These are phyloP conservation scores for Mucor irregularis DNA, from an alignment of 371 early-diverging fungal genomes.

Conservation along the genomic window DNA sequence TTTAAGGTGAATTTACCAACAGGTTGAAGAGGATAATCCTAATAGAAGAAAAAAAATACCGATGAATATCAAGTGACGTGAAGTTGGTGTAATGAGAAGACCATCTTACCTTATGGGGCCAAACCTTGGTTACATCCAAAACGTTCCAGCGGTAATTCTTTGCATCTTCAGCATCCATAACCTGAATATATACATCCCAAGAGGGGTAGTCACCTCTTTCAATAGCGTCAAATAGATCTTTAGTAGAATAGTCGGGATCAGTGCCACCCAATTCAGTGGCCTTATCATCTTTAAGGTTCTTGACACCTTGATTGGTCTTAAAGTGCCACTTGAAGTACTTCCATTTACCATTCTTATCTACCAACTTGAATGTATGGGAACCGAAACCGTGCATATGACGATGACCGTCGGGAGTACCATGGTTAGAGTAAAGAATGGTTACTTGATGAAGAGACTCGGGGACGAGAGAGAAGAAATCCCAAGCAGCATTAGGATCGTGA, in stretches of 20 bases:
- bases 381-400: slow-evolving; percentile 79
- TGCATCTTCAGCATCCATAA: slow-evolving; percentile 72
- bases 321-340: slow-evolving; percentile 86
- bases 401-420: slow-evolving; percentile 79
- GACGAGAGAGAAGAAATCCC: slow-evolving; percentile 78
- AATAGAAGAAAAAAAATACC: slow-evolving; percentile 32
- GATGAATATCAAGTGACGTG: too few species aligned
- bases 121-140: slow-evolving; percentile 85
- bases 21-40: slow-evolving; percentile 67
- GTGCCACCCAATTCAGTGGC: slow-evolving; percentile 57
- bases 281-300: slow-evolving; percentile 65
- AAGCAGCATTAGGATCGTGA: slow-evolving; percentile 51
- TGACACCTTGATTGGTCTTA: slow-evolving; percentile 77
- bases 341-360: slow-evolving; percentile 66
- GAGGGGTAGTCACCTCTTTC: slow-evolving; percentile 68
- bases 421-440: slow-evolving; percentile 75
- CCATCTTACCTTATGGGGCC: slow-evolving; percentile 64
- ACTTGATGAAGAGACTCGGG: slow-evolving; percentile 80
- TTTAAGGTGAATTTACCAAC: slow-evolving; percentile 73
- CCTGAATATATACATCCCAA: slow-evolving; percentile 75
- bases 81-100: too few species aligned
- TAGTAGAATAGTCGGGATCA: slow-evolving; percentile 74
- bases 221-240: slow-evolving; percentile 75
- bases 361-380: slow-evolving; percentile 76
- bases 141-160: slow-evolving; percentile 71